These are phyloP conservation scores for Fraxinus quadrangulata DNA, from an alignment of 257 asterid genomes.

Conservation along the genomic window DNA sequence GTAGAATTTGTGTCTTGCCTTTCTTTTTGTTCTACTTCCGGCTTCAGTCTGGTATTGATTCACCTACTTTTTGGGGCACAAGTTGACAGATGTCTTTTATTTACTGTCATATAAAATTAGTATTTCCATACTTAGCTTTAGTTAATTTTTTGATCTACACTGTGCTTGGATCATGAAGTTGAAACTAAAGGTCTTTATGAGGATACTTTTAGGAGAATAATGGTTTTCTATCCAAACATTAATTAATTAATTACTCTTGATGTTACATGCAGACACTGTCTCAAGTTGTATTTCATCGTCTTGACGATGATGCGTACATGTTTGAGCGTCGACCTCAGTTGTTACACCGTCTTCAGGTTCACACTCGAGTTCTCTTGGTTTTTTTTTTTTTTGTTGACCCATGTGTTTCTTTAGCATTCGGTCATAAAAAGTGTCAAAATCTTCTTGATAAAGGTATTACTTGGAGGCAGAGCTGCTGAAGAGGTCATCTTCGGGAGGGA, in stretches of 20 bases:
- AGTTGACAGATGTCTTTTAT: not conserved
- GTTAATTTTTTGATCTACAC: not conserved
- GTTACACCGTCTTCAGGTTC: constrained; percentile 97
- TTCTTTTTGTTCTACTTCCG: not conserved
- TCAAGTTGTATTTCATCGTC: constrained; percentile 88
- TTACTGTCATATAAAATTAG: not conserved
- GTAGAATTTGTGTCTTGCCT: not conserved
- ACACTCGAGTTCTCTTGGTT: constrained; percentile 23
- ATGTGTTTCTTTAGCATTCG: constrained; percentile 12
- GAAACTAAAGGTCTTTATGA: not conserved
- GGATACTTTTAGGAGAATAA: not conserved
- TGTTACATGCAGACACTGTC: constrained; percentile 70
- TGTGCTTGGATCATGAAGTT: constrained; percentile 1
- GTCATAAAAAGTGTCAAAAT: not conserved
- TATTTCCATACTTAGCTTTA: not conserved
- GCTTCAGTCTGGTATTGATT: not conserved
- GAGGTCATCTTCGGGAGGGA: constrained; percentile 87
- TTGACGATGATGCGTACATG: constrained; percentile 77
- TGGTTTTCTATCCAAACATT: not conserved
- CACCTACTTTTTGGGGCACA: not conserved
- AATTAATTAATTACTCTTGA: constrained; percentile 16
- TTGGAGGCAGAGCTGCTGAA: constrained; percentile 98
- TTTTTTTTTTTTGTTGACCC: not conserved
- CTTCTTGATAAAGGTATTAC: constrained; percentile 60
- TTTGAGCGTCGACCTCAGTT: constrained; percentile 90